Base-by-base conservation (phyloP, 163 green algal species). In the Picocystis sp. region DNA sequence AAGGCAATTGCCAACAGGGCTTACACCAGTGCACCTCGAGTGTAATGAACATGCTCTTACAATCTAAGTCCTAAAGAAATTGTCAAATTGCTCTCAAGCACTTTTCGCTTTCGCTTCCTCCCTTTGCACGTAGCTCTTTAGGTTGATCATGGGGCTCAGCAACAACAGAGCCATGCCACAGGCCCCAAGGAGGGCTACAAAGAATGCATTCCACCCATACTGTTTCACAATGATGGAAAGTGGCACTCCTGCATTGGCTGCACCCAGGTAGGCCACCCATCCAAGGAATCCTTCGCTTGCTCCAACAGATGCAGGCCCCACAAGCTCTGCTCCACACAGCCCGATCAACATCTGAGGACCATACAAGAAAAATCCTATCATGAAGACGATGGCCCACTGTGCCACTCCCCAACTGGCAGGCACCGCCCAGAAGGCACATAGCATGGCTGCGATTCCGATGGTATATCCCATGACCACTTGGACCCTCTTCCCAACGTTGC, bases 331-430 rank as follows among this genome's bases (percentile, higher is more conserved):
- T 43, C 87, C 84, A 60, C 84, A 94, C 35, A 96, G 76, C 1
- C 84, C 86, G 58, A 94, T 95, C 45, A 94, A 73, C 86, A 94
- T 94, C 69, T 95, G 81, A 19, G 74, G 68, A 1, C 73, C 73
- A 53, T 78, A 78, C n/a, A 94, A 66, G 77, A 92, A 93, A 78
- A 93, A 93, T 45, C 85, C 85, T 52, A 94, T 88, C 78, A 92
- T 86, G 71, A 93, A 93, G 24, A 95, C 81, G 47, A 80, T 80
- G 46, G 67, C 53, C 81, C 82, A 92, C 74, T 97, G 87, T 56
- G 88, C 45, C 51, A 58, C 65, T 3, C 70, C 57, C 47, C 78
- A 43, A 34, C 59, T 56, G 12, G 74, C 72, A 13, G 87, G 87
- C 11, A 80, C 63, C 22, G 74, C 60, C 45, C 78, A 75, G 75